A percentile compares a stretch with the other conserved stretches of the same genome.
Conservation (phyloP, 2,329 filamentous ascomycete genomes). For the Albophoma yamanashiensis region DNA sequence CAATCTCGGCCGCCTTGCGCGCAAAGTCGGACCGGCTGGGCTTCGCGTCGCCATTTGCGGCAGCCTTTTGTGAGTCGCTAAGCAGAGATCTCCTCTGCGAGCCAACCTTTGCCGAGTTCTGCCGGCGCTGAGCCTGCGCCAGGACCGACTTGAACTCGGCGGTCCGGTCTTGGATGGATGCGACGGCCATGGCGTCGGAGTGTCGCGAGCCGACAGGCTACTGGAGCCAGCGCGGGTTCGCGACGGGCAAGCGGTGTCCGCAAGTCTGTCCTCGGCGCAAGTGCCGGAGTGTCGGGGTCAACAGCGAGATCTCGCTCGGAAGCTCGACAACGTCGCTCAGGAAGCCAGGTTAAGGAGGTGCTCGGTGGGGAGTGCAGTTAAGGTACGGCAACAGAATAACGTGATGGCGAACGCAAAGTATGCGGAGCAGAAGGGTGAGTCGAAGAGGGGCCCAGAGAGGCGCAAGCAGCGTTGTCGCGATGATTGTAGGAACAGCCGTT, state of each 20-base stretch:
- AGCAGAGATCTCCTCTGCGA: constrained; percentile 74
- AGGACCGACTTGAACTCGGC: constrained; percentile 91
- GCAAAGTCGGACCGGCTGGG: constrained; percentile 83
- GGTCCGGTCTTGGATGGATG: constrained; percentile 92
- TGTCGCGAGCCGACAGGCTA: constrained; percentile 9
- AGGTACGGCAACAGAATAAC: neutral
- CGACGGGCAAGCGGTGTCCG: neutral
- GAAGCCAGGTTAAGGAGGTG: too few species aligned
- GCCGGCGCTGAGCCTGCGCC: constrained; percentile 69
- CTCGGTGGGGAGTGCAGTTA: neutral
- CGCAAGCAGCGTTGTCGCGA: neutral
- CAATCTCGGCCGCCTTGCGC: constrained; percentile 81
- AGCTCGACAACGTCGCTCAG: neutral
- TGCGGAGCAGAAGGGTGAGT: neutral
- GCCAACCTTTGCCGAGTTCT: constrained; percentile 65
- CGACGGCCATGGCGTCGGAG: constrained; percentile 42
- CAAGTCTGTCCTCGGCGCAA: neutral
- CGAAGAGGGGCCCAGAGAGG: neutral
- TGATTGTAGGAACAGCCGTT: neutral
- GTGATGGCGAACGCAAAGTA: neutral
- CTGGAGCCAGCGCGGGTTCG: constrained; percentile 24
- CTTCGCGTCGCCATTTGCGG: constrained; percentile 41
- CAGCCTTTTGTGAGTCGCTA: constrained; percentile 59
- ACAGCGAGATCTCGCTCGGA: neutral
- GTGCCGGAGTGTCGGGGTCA: neutral